Evolutionary conservation across 2,329 filamentous ascomycete species (phyloP).

Genomic region (Fusarium nodosum): DNA sequence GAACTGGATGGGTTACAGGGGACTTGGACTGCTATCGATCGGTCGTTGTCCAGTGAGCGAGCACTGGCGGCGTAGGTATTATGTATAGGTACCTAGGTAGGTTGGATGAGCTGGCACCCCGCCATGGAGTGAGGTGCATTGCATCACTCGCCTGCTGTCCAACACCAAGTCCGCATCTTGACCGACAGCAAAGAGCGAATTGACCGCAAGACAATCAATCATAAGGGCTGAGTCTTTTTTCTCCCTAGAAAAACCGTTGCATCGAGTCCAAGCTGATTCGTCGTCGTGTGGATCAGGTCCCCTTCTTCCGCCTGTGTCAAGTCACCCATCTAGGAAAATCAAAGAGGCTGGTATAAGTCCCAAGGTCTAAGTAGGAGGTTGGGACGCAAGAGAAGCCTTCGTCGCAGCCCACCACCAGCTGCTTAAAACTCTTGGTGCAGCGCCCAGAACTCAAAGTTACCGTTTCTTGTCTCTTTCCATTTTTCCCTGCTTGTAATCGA

Average conservation of each 20-base stretch:
- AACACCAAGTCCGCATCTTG: conserved; percentile 39
- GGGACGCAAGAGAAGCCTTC: conserved; percentile 49
- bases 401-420: conserved; percentile 46
- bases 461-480: conserved; percentile 30
- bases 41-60: conserved; percentile 51
- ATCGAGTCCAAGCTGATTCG: conserved; percentile 39
- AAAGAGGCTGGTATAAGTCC: conserved; percentile 50
- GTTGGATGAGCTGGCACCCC: conserved; percentile 47
- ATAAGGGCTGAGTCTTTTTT: conserved; percentile 43
- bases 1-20: conserved; percentile 27
- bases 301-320: conserved; percentile 41
- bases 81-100: too few relatives aligned
- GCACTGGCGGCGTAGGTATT: conserved; percentile 40
- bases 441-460: conserved; percentile 46
- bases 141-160: conserved; percentile 15
- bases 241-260: conserved; percentile 17
- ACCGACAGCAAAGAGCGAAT: conserved; percentile 21
- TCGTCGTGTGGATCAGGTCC: conserved; percentile 43
- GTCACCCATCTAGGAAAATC: conserved; percentile 41
- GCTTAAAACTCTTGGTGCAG: conserved; percentile 54
- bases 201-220: neutral
- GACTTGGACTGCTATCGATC: conserved; percentile 42
- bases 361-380: conserved; percentile 54
- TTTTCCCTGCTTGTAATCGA: conserved; percentile 23
- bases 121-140: conserved; percentile 34